Evolutionary conservation across 257 asterid species (phyloP), one percentile per base, ranked within the genome.

Genomic region (Mitragyna speciosa): DNA sequence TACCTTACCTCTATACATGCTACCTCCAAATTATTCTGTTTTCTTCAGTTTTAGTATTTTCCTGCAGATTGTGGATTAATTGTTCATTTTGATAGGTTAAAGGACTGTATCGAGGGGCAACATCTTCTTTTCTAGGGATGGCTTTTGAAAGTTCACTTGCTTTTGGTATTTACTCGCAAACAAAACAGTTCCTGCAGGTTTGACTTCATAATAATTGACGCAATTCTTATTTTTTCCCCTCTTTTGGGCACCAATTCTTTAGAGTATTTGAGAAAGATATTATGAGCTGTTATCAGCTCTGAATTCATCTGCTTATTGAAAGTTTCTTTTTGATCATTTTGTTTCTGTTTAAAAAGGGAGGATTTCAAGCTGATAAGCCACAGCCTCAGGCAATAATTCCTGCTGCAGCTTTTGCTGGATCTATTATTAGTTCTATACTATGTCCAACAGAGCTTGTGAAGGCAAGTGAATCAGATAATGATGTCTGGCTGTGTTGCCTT

Each of bases 381-480:
- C 94, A 89, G 85, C 87, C 86, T 89, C 85, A 84, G 83, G 93
- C 90, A 69, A 89, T 90, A 83, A 54, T 87, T 84, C 92, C 98
- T 80, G 86, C 98, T 28, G 98, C 85, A 73, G 95, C 96, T 52
- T 85, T 93, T 85, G 96, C 92, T 28, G 98, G 99, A 84, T 89
- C 93, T 76, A 71, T 87, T 73, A 92, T 93, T 84, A 95, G 97
- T 91, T 95, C 91, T 80, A 81, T 95, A 76, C 80, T 93, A 19
- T 95, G 99, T 86, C 98, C 97, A 54, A 89, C 97, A 14, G 98
- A 93, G 87, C 93, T 95, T 63, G 85, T 95, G 79, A 93, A 95
- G 96, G 98, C 93, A 82, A 83, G 88, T 70, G 75, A 69, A 76
- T 68, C 78, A 54, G 81, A 84, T 83, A 78, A 41, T 67, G 43